Evolutionary conservation across 163 green algal genomes (phyloP).

Genomic region (Volvox carteri): DNA sequence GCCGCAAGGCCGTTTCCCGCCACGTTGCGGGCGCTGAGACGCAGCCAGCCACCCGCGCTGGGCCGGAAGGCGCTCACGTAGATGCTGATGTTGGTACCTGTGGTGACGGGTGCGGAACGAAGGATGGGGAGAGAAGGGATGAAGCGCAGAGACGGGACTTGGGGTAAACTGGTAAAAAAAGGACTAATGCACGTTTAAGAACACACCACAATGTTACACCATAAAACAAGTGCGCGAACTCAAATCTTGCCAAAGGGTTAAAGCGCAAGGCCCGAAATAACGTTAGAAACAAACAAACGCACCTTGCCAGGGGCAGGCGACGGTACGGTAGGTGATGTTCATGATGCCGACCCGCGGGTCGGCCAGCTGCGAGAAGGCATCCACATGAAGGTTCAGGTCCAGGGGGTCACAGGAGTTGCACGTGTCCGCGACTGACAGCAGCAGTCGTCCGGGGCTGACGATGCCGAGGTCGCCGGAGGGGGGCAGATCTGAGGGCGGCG

Average conservation of each 20-base stretch:
- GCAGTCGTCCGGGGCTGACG: slow-evolving; percentile 13
- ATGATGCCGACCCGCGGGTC: slow-evolving; percentile 14
- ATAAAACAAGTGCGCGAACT: too few species aligned
- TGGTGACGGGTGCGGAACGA: too few species aligned
- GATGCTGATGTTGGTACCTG: slow-evolving; percentile 45
- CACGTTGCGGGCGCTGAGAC: slow-evolving; percentile 20
- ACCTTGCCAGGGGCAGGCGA: slow-evolving; percentile 36
- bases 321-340: slow-evolving; percentile 39
- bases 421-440: slow-evolving; percentile 18
- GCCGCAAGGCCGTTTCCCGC: slow-evolving; percentile 38
- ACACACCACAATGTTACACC: too few species aligned
- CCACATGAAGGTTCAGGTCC: slow-evolving; percentile 52
- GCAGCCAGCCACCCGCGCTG: slow-evolving; percentile 36
- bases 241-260: too few species aligned
- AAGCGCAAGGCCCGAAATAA: too few species aligned
- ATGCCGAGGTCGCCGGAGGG: neutral
- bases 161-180: too few species aligned
- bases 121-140: too few species aligned
- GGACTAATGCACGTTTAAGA: too few species aligned
- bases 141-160: too few species aligned
- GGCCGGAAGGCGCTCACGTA: slow-evolving; percentile 33
- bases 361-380: slow-evolving; percentile 27
- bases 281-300: neutral
- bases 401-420: slow-evolving; percentile 32
- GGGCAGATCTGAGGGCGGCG: neutral